Evolutionary conservation across 441 rosid species (phyloP).

Genomic region (Brassica balearica): DNA sequence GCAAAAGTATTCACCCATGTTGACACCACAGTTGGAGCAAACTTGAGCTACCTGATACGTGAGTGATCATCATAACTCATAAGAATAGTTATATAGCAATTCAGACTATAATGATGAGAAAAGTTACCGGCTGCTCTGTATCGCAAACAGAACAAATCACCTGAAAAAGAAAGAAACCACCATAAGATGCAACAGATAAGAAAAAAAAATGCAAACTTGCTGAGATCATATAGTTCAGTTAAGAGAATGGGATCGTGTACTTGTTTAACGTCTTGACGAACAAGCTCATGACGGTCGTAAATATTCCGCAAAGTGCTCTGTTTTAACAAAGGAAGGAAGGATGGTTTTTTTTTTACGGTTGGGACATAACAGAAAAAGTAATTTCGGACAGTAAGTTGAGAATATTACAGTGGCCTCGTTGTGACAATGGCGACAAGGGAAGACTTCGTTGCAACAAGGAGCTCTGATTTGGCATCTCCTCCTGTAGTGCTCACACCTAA

Average conservation of each 20-base stretch:
- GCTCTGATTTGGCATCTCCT: slow-evolving; percentile 94
- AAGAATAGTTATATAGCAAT: slow-evolving; percentile 1
- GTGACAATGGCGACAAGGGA: slow-evolving; percentile 94
- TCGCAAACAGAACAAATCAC: slow-evolving; percentile 92
- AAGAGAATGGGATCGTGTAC: slow-evolving; percentile 45
- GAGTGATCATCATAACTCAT: neutral
- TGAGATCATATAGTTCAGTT: neutral
- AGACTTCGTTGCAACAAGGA: slow-evolving; percentile 95
- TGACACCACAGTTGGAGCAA: slow-evolving; percentile 92
- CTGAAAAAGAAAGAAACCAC: slow-evolving; percentile 46
- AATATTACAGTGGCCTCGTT: slow-evolving; percentile 71
- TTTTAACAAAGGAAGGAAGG: slow-evolving; percentile 12
- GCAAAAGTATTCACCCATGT: slow-evolving; percentile 95
- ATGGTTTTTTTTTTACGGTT: slow-evolving; percentile 12
- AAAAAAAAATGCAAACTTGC: neutral
- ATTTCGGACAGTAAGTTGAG: neutral
- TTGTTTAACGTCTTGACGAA: slow-evolving; percentile 76
- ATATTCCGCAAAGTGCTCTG: slow-evolving; percentile 68
- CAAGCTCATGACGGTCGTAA: slow-evolving; percentile 73
- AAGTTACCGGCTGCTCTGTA: slow-evolving; percentile 86
- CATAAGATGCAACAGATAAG: neutral
- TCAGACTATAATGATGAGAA: slow-evolving; percentile 40
- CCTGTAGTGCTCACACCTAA: slow-evolving; percentile 89
- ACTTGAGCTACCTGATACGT: slow-evolving; percentile 63
- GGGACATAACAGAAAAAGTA: neutral